Base-by-base conservation (phyloP, 192 early-diverging fungal genomes). In the Powellomyces hirtus region DNA sequence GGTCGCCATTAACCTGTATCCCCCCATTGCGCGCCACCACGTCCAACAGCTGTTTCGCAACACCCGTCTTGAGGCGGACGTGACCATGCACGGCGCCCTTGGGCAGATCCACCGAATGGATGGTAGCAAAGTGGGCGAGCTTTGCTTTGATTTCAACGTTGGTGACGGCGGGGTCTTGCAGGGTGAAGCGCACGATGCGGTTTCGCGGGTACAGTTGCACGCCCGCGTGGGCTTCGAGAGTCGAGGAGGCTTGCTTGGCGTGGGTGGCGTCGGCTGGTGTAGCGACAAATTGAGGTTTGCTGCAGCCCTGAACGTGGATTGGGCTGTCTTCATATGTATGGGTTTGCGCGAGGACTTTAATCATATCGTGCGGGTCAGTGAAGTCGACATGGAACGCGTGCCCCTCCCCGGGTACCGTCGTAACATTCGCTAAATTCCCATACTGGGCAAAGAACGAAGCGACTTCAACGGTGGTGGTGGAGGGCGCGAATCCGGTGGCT, bases 301-400 rank as follows among this genome's bases (percentile, higher is more conserved):
- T 33, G 11, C 55, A 4, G 5, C 69, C 69, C 20, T 16, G 34
- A 5, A 71, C 69, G 24, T 53, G 59, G 20, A 71, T 62, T 35
- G 18, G 20, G 18, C 36, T 22, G 46, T 71, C 69, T 40, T 71
- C 69, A n/a, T 71, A 71, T 37, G 29, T 10, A 52, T 71, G 69
- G 14, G 57, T 29, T 34, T 60, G 37, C 27, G 69, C 69, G 7
- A 71, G 51, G 8, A 52, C 69, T 30, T 49, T 50, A n/a, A 71
- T 37, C 59, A 71, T 71, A 51, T 61, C 69, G n/a, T 62, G 7
- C 18, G 50, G 38, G 38, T 71, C 35, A 24, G 37, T 16, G 55
- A 71, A 71, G 33, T 62, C 69, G 1, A 71, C 37, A 2, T n/a
- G 1, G n/a, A 36, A 71, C 16, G 44, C 61, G 16, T 59, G 33